These are phyloP conservation scores for Extremus antarcticus DNA, from an alignment of 495 filamentous ascomycete species.

Conservation along the genomic window DNA sequence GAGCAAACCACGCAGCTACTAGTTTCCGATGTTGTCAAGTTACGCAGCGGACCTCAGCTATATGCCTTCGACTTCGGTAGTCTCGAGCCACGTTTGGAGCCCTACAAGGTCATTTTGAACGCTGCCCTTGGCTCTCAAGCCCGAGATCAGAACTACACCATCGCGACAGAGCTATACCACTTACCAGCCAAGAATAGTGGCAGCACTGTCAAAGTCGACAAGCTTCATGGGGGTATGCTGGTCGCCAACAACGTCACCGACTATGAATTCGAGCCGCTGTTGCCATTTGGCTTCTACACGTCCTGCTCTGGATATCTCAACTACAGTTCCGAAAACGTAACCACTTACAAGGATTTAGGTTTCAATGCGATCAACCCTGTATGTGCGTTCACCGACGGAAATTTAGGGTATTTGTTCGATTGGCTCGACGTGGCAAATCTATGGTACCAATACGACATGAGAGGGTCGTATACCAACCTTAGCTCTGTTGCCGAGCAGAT, in stretches of 20 bases:
- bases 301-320: conserved; percentile 45
- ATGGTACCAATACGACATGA: conserved; percentile 56
- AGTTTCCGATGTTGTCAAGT: neutral
- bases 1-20: neutral
- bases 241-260: conserved; percentile 30
- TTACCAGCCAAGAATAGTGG: conserved; percentile 44
- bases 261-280: conserved; percentile 37
- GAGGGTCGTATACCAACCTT: conserved; percentile 48
- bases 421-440: conserved; percentile 46
- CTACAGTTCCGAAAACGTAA: conserved; percentile 31
- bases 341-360: conserved; percentile 38
- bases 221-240: conserved; percentile 45
- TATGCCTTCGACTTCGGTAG: conserved; percentile 37
- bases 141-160: conserved; percentile 32
- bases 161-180: conserved; percentile 39
- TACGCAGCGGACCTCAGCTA: conserved; percentile 39
- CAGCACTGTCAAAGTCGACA: conserved; percentile 53
- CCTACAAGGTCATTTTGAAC: conserved; percentile 32
- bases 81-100: conserved; percentile 36
- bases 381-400: conserved; percentile 24
- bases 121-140: conserved; percentile 21
- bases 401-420: conserved; percentile 37
- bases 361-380: conserved; percentile 47
- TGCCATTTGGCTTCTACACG: conserved; percentile 57
- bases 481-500: conserved; percentile 44